A percentile compares a stretch with the other conserved stretches of the same genome.
Conservation (phyloP, 768 basidiomycete species). For the Mycena amicta region DNA sequence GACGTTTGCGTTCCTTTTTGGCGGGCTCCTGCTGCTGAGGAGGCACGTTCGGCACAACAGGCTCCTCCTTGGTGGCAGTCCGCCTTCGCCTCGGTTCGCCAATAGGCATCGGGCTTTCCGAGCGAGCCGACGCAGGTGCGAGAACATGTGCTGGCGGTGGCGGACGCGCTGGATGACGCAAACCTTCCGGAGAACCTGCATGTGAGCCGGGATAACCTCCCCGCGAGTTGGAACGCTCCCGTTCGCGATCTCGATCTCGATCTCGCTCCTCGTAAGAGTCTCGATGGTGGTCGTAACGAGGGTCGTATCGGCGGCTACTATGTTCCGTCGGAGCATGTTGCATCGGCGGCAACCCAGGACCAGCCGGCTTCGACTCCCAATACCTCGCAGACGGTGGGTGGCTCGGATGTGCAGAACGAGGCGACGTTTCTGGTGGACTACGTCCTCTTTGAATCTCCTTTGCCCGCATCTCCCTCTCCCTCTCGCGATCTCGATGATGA, state of each 20-base stretch:
- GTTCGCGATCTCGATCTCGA: constrained; percentile 21
- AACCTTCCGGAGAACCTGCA: constrained; percentile 20
- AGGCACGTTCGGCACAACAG: constrained; percentile 24
- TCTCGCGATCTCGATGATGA: neutral
- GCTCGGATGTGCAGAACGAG: constrained; percentile 48
- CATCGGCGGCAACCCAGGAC: constrained; percentile 36
- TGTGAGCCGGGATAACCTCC: constrained; percentile 47
- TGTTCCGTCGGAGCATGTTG: constrained; percentile 42
- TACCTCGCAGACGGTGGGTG: constrained; percentile 44
- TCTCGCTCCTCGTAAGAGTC: constrained; percentile 33
- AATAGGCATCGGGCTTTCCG: constrained; percentile 39
- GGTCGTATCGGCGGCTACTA: constrained; percentile 58
- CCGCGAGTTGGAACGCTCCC: constrained; percentile 32
- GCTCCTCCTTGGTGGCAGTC: constrained; percentile 45
- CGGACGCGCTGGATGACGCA: constrained; percentile 30
- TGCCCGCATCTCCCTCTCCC: neutral
- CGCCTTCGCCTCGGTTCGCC: constrained; percentile 34
- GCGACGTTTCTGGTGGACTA: constrained; percentile 65
- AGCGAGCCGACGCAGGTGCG: constrained; percentile 28
- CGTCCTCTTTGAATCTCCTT: constrained; percentile 35
- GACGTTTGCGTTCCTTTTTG: constrained; percentile 62
- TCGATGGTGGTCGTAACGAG: constrained; percentile 48
- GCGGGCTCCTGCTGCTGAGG: constrained; percentile 44
- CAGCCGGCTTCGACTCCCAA: constrained; percentile 64
- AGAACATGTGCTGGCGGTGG: constrained; percentile 25